Base-by-base conservation (phyloP, 768 basidiomycete genomes). In the Lentinus tigrinus region DNA sequence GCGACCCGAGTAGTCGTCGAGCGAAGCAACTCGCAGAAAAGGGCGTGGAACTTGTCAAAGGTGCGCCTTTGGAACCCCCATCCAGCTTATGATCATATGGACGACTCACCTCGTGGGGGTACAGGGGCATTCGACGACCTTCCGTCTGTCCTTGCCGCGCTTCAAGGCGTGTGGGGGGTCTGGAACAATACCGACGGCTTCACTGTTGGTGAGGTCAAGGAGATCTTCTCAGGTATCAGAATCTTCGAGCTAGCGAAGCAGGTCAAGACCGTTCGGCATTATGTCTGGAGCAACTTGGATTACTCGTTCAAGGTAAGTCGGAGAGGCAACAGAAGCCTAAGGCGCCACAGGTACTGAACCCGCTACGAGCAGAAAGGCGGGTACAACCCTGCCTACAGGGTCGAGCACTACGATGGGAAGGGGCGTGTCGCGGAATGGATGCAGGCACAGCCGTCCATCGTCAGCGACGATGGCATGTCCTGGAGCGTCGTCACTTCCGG, bases 181-280 rank as follows among this genome's bases (percentile, higher is more conserved):
- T 78, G 67, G 62, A 70, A 77, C 42, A 78, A 77, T 37, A 62
- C 63, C 3, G 63, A 64, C 24, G 57, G 57, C 26, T 77, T 76
- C 61, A 77, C 72, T 3, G 72, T 77, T 4, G 76, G 76, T 8
- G 74, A 76, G 60, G 60, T 73, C 56, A 70, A 72, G 54, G 77
- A 77, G 61, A 69, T 74, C 0, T 69, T 73, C 67, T 50, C 65
- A 17, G 77, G 75, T 1, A 72, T 78, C 48, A 70, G 74, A 47
- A 73, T 79, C 19, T 78, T 74, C 60, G 77, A 79, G 56, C 65
- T 68, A 5, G 74, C 77, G 5, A 71, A 75, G 51, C 70, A 72
- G 28, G 68, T 63, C 21, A 60, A 63, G 13, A 63, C 72, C 21
- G 63, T 75, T 56, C 66, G 72, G 17, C 78, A 78, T 62, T 74